Conservation (phyloP, 345 rosid species). For the Euclidium syriacum region DNA sequence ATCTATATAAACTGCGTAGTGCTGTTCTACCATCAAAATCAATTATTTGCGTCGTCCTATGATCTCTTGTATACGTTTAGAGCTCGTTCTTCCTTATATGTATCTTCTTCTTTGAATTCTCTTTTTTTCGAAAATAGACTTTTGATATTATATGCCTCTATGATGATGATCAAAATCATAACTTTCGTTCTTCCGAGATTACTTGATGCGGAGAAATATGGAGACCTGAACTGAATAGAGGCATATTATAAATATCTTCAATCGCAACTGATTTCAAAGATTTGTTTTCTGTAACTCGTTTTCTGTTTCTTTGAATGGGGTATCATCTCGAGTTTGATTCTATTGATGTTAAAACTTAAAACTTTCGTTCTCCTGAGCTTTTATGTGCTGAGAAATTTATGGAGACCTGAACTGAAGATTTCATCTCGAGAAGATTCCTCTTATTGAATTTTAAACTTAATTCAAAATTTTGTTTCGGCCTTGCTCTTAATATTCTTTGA, state of each 20-base stretch:
- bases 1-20: background rate
- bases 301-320: conserved; percentile 4
- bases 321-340: conserved; percentile 19
- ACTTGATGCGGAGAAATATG: conserved; percentile 32
- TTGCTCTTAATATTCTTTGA: background rate
- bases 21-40: no score
- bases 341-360: conserved; percentile 33
- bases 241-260: background rate
- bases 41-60: no score
- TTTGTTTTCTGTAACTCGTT: background rate
- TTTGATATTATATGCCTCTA: no score
- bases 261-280: background rate
- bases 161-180: no score
- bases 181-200: conserved; percentile 56
- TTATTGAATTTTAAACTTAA: background rate
- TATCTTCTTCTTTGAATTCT: no score
- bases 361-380: conserved; percentile 56
- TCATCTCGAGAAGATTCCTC: background rate
- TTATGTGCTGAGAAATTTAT: conserved; percentile 29
- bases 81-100: no score
- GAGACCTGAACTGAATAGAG: conserved; percentile 64
- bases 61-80: no score
- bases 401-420: conserved; percentile 54
- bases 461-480: background rate
- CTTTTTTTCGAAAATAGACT: no score